Evolutionary conservation across 805 yeast species (phyloP).

Genomic region (Saturnispora bothae): DNA sequence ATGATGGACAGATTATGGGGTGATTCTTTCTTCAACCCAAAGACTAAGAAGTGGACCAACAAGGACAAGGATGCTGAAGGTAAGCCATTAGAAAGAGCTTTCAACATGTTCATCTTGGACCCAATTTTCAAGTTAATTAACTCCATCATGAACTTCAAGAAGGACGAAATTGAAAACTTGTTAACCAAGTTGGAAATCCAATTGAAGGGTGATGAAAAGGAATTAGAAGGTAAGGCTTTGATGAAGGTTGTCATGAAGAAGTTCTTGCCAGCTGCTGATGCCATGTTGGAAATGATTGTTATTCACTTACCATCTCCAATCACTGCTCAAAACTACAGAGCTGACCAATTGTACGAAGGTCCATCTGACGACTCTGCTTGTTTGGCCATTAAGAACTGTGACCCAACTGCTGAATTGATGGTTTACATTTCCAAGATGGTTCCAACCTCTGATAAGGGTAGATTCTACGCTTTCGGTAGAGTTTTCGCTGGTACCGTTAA

Average conservation of each 20-base stretch:
- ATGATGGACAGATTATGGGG: slow-evolving; percentile 99
- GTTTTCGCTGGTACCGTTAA: slow-evolving; percentile 99
- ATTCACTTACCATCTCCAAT: slow-evolving; percentile 99
- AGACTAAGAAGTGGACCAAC: slow-evolving; percentile 99
- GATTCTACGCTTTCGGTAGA: slow-evolving; percentile 99
- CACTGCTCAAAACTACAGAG: slow-evolving; percentile 98
- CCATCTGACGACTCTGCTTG: slow-evolving; percentile 88
- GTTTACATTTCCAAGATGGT: slow-evolving; percentile 99
- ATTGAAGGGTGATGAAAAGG: slow-evolving; percentile 96
- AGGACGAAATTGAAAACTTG: slow-evolving; percentile 87
- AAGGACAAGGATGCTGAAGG: slow-evolving; percentile 94
- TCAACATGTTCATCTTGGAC: slow-evolving; percentile 98
- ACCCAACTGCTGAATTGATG: slow-evolving; percentile 97
- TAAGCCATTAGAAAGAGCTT: slow-evolving; percentile 93
- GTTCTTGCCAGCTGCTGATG: slow-evolving; percentile 99
- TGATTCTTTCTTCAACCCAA: slow-evolving; percentile 99
- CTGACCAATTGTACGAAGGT: slow-evolving; percentile 98
- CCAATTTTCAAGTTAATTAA: slow-evolving; percentile 97
- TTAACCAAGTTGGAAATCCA: slow-evolving; percentile 87
- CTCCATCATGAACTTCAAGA: slow-evolving; percentile 98
- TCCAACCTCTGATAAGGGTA: slow-evolving; percentile 99
- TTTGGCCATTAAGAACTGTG: slow-evolving; percentile 94
- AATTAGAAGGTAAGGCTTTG: slow-evolving; percentile 96
- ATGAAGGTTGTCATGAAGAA: slow-evolving; percentile 98
- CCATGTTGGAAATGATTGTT: slow-evolving; percentile 96